These are phyloP conservation scores for Penicillium sp. DNA, from an alignment of 2,329 filamentous ascomycete species.

Conservation along the genomic window DNA sequence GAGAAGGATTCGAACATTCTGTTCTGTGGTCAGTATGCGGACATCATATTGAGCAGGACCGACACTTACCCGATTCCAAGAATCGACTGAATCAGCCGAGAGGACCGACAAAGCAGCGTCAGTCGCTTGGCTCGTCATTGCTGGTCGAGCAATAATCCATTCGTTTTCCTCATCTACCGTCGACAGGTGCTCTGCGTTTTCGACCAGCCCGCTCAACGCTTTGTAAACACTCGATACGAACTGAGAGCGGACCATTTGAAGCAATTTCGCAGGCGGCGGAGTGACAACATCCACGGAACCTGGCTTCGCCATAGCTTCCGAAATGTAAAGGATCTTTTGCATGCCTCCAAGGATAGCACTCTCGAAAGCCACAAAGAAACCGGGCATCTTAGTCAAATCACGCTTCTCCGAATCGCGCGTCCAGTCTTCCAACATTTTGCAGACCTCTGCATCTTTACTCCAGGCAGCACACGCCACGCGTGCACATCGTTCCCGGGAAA, in stretches of 20 bases:
- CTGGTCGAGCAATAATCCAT: slow-evolving; percentile 42
- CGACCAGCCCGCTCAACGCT: slow-evolving; percentile 87
- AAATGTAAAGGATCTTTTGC: slow-evolving; percentile 91
- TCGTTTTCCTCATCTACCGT: slow-evolving; percentile 51
- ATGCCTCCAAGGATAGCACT: slow-evolving; percentile 71
- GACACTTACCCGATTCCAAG: slow-evolving; percentile 44
- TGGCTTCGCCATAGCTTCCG: slow-evolving; percentile 69
- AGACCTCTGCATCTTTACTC: slow-evolving; percentile 87
- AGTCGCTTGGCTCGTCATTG: slow-evolving; percentile 21
- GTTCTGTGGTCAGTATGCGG: slow-evolving; percentile 14
- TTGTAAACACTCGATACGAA: slow-evolving; percentile 94
- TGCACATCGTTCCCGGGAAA: slow-evolving; percentile 73
- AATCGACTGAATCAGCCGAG: slow-evolving; percentile 45
- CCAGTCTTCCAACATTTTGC: slow-evolving; percentile 91
- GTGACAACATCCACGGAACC: slow-evolving; percentile 68
- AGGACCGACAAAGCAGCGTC: slow-evolving; percentile 36
- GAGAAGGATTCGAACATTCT: slow-evolving; percentile 87
- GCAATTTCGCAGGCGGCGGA: slow-evolving; percentile 73
- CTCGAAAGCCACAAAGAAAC: slow-evolving; percentile 76
- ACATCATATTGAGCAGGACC: not conserved
- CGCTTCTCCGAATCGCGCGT: slow-evolving; percentile 68
- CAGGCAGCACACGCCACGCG: slow-evolving; percentile 80
- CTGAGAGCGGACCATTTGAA: slow-evolving; percentile 82
- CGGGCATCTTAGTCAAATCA: slow-evolving; percentile 85
- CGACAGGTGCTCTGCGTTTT: slow-evolving; percentile 76